These are phyloP conservation scores for Fusarium pseudonygamai DNA, from an alignment of 2,329 filamentous ascomycete genomes.

Conservation along the genomic window DNA sequence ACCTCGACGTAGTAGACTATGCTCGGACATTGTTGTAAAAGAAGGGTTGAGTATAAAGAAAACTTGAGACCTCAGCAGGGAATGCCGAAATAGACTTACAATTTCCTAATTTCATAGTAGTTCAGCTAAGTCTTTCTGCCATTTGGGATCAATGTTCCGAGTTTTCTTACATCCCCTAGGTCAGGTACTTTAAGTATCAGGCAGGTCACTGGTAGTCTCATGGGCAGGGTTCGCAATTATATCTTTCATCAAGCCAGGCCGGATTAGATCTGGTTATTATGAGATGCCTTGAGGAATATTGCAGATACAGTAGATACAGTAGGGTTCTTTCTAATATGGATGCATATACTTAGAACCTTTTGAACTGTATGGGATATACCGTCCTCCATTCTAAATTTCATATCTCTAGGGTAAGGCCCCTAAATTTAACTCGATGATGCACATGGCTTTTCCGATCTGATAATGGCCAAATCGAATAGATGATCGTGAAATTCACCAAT, in stretches of 20 bases:
- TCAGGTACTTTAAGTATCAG: not conserved
- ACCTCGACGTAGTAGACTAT: not conserved
- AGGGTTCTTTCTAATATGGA: not conserved
- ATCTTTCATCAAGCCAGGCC: not conserved
- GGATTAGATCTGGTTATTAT: not conserved
- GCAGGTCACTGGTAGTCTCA: not conserved
- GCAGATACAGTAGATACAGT: not conserved
- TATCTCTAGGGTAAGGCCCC: not conserved
- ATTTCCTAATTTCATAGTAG: not conserved
- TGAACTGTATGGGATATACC: not conserved
- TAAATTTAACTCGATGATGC: slow-evolving; percentile 26
- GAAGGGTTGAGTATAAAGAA: not conserved
- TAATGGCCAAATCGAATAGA: slow-evolving; percentile 9
- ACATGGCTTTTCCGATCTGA: slow-evolving; percentile 23
- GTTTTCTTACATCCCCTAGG: not conserved
- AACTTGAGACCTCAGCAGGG: not conserved
- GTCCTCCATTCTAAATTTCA: not conserved
- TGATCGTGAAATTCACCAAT: slow-evolving; percentile 4
- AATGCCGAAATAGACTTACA: not conserved
- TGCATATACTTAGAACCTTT: not conserved
- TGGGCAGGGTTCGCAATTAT: not conserved
- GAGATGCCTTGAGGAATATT: not conserved
- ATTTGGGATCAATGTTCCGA: not conserved
- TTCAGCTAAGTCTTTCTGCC: not conserved
- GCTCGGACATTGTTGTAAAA: not conserved